Evolutionary conservation across 1,139 yeast genomes (phyloP).

Genomic region (Magnusiomyces sp.): DNA sequence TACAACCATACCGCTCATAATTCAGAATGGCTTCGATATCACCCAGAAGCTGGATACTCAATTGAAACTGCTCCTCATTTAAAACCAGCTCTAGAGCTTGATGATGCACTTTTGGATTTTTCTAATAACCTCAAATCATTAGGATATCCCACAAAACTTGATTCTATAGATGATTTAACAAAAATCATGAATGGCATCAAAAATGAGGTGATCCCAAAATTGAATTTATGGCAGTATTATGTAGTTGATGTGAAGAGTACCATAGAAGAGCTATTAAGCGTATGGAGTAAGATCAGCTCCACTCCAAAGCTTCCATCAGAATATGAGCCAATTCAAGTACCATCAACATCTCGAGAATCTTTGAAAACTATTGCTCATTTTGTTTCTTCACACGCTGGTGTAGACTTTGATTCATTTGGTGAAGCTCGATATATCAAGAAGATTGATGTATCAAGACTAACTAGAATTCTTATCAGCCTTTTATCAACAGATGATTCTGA

Average conservation of each 20-base stretch:
- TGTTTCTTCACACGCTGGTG: constrained; percentile 39
- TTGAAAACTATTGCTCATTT: constrained; percentile 44
- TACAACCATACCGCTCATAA: constrained; percentile 92
- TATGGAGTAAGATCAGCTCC: neutral
- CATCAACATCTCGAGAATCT: constrained; percentile 35
- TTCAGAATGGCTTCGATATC: constrained; percentile 73
- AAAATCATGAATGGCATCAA: constrained; percentile 57
- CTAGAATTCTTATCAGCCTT: constrained; percentile 36
- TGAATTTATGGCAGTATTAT: constrained; percentile 83
- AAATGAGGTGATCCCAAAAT: constrained; percentile 53
- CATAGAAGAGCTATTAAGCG: constrained; percentile 25
- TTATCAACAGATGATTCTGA: constrained; percentile 29
- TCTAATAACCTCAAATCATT: constrained; percentile 45
- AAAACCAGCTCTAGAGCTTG: constrained; percentile 75
- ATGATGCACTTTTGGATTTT: constrained; percentile 54
- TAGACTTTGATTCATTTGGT: constrained; percentile 33
- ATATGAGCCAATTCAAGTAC: constrained; percentile 33
- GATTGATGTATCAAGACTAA: constrained; percentile 44
- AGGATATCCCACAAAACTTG: constrained; percentile 53
- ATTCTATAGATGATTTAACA: constrained; percentile 45
- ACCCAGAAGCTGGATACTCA: constrained; percentile 89
- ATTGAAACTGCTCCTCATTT: constrained; percentile 84
- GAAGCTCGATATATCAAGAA: constrained; percentile 47
- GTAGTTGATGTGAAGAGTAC: constrained; percentile 45
- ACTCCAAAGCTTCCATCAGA: neutral